Evolutionary conservation across 1,284 basidiomycete species (phyloP).

Genomic region (Moesziomyces parantarcticus): DNA sequence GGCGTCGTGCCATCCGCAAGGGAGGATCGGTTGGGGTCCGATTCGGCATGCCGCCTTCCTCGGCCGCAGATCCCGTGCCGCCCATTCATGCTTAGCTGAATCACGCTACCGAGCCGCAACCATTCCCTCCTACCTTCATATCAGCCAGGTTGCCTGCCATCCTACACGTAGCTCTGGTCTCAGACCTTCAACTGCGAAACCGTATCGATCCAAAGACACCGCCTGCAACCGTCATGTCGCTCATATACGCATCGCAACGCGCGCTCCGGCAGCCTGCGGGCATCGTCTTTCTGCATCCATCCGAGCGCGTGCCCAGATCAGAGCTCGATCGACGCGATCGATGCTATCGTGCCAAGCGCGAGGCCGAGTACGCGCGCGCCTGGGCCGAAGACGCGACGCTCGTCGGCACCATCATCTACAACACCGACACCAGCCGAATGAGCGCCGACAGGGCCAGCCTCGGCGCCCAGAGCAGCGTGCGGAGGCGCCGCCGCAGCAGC

Average conservation of each 20-base stretch:
- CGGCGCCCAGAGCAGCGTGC: conserved; percentile 27
- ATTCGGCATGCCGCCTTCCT: too few relatives aligned
- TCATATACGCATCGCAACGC: conserved; percentile 27
- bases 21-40: too few relatives aligned
- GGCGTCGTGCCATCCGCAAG: too few relatives aligned
- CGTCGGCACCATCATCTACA: conserved; percentile 41
- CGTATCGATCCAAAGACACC: background rate
- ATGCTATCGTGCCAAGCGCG: conserved; percentile 52
- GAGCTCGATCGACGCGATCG: conserved; percentile 59
- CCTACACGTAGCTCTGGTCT: background rate
- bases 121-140: background rate
- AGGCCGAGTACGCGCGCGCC: conserved; percentile 45
- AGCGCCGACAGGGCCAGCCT: conserved; percentile 26
- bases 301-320: conserved; percentile 51
- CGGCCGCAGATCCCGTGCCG: too few relatives aligned
- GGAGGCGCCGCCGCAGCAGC: conserved; percentile 18
- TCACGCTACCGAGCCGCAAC: too few relatives aligned
- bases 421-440: conserved; percentile 14
- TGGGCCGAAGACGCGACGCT: conserved; percentile 62
- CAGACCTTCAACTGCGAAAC: background rate
- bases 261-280: conserved; percentile 51
- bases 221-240: conserved; percentile 17
- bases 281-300: conserved; percentile 52
- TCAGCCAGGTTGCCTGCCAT: too few relatives aligned
- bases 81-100: background rate